Evolutionary conservation across 176 grass and related monocot species (phyloP).

Genomic region (Tillandsia fasciculata): DNA sequence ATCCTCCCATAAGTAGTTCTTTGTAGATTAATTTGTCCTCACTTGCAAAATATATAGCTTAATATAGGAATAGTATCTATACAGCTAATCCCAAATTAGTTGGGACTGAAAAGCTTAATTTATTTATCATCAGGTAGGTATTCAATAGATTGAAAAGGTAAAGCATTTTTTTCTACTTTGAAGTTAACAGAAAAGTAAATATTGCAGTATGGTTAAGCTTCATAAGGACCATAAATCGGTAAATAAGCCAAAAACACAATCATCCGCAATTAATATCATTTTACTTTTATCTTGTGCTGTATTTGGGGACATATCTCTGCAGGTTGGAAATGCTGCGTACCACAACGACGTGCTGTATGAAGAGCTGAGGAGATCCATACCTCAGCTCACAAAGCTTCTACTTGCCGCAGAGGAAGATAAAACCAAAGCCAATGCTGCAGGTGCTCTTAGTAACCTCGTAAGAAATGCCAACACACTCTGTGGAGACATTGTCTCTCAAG

Average conservation of each 20-base stretch:
- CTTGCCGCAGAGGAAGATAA: slow-evolving; percentile 81
- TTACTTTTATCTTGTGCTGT: neutral
- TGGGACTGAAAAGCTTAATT: no score
- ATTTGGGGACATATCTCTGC: slow-evolving; percentile 7
- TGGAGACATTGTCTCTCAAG: slow-evolving; percentile 58
- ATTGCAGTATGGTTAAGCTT: no score
- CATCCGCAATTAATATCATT: no score
- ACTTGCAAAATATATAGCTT: no score
- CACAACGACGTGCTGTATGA: slow-evolving; percentile 90
- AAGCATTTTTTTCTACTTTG: no score
- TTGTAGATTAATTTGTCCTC: neutral
- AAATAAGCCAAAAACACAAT: no score
- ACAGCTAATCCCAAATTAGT: no score
- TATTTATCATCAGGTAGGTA: no score
- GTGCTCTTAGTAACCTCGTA: slow-evolving; percentile 80
- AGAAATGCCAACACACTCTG: slow-evolving; percentile 63
- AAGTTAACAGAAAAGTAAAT: no score
- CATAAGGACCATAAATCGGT: no score
- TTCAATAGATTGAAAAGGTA: no score
- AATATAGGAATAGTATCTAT: no score
- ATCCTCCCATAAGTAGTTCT: neutral
- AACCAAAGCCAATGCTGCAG: slow-evolving; percentile 92
- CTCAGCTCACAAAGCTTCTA: slow-evolving; percentile 70
- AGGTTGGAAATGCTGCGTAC: slow-evolving; percentile 98
- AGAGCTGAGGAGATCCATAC: slow-evolving; percentile 59